Evolutionary conservation across 306 rosid genomes (phyloP).

Genomic region (Canavalia ensiformis): DNA sequence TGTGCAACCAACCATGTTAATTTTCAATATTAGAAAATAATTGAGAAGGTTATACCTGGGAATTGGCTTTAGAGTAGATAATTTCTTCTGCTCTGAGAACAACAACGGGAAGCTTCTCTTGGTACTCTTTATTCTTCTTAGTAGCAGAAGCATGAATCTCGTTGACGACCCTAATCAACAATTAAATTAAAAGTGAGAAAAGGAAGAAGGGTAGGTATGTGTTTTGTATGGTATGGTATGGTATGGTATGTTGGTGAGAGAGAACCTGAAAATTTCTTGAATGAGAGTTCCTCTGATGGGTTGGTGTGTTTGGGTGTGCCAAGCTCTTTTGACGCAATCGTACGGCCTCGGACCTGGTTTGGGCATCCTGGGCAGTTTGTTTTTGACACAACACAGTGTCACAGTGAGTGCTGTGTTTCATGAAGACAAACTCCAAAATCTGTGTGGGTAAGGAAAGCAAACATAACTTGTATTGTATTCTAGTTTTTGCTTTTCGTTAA

Average conservation of each 20-base stretch:
- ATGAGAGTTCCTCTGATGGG: conserved; percentile 87
- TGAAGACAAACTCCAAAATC: conserved; percentile 27
- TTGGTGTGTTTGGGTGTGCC: conserved; percentile 88
- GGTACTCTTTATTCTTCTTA: conserved; percentile 84
- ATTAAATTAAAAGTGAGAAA: neutral
- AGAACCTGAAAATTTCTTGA: conserved; percentile 85
- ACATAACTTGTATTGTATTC: neutral
- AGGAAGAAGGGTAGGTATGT: neutral
- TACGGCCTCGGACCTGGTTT: conserved; percentile 79
- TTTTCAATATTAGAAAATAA: too few species aligned
- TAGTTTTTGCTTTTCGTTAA: conserved; percentile 3
- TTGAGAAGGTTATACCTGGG: conserved; percentile 58
- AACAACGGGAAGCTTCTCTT: conserved; percentile 84
- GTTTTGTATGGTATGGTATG: too few species aligned
- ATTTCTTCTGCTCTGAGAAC: conserved; percentile 82
- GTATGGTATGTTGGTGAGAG: neutral
- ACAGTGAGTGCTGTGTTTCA: conserved; percentile 42
- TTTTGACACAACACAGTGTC: neutral
- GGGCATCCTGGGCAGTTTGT: conserved; percentile 59
- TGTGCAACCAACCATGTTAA: neutral
- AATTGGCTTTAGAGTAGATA: conserved; percentile 85
- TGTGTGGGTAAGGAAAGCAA: neutral
- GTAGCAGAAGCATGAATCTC: conserved; percentile 70
- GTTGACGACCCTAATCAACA: conserved; percentile 63
- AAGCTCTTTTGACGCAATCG: conserved; percentile 82